Conservation (phyloP, 2,329 filamentous ascomycete species). For the Cladosporium halotolerans region DNA sequence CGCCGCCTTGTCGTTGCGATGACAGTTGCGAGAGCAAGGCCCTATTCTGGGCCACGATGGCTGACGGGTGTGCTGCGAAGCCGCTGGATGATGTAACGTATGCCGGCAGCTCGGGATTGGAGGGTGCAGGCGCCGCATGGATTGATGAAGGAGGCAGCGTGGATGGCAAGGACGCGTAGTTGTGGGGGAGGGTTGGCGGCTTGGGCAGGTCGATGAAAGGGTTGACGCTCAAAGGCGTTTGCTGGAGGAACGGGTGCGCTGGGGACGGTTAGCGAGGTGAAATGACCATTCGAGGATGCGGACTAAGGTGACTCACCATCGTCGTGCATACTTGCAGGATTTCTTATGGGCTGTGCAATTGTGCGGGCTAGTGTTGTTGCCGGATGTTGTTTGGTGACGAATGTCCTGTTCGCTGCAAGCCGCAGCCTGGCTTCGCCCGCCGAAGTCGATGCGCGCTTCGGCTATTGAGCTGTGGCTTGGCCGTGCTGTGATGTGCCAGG, state of each 20-base stretch:
- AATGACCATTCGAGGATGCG: neutral
- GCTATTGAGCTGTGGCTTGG: constrained; percentile 14
- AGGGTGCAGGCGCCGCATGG: constrained; percentile 36
- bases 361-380: constrained; percentile 9
- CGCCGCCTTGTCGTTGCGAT: constrained; percentile 61
- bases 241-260: constrained; percentile 80
- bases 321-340: constrained; percentile 24
- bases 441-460: neutral
- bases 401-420: neutral
- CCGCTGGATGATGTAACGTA: constrained; percentile 73
- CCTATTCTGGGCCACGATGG: constrained; percentile 76
- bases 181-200: constrained; percentile 87
- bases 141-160: constrained; percentile 70
- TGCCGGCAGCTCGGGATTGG: constrained; percentile 41
- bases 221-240: constrained; percentile 88
- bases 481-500: constrained; percentile 10
- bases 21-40: constrained; percentile 71
- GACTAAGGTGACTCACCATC: constrained; percentile 20
- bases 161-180: constrained; percentile 84
- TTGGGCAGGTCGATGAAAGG: constrained; percentile 88
- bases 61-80: constrained; percentile 77
- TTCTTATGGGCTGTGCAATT: neutral
- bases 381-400: neutral
- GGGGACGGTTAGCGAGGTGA: neutral
- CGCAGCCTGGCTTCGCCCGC: neutral